Evolutionary conservation across 495 filamentous ascomycete genomes (phyloP).

Genomic region (Hyaloscypha finlandica): DNA sequence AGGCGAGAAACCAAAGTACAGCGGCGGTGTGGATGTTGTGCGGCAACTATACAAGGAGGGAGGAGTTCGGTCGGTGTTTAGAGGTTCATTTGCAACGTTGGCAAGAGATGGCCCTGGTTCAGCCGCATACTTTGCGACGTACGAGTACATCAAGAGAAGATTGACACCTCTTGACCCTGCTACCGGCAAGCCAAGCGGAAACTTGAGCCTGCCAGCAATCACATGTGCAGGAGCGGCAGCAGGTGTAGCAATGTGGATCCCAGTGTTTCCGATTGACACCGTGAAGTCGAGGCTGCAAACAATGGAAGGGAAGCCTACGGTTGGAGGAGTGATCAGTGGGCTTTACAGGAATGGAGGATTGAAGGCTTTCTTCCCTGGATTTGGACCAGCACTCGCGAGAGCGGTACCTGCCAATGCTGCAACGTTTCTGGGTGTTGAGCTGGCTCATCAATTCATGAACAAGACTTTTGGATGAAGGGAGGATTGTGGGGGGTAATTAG

Average conservation of each 20-base stretch:
- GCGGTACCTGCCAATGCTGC: constrained; percentile 93
- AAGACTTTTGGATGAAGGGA: constrained; percentile 56
- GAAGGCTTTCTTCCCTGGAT: constrained; percentile 97
- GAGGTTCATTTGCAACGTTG: constrained; percentile 86
- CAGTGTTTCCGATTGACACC: constrained; percentile 96
- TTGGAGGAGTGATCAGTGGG: constrained; percentile 74
- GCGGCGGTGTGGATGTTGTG: constrained; percentile 88
- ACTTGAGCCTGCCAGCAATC: constrained; percentile 81
- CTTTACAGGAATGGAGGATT: constrained; percentile 78
- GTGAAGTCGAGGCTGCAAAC: constrained; percentile 94
- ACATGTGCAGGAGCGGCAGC: constrained; percentile 84
- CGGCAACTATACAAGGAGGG: constrained; percentile 92
- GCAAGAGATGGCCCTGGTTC: constrained; percentile 91
- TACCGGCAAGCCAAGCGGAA: constrained; percentile 68
- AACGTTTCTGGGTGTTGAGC: constrained; percentile 71
- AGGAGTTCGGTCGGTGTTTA: constrained; percentile 86
- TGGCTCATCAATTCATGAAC: constrained; percentile 81
- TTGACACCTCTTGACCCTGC: constrained; percentile 82
- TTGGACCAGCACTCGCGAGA: constrained; percentile 88
- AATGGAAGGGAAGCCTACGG: constrained; percentile 81
- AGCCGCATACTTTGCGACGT: constrained; percentile 95
- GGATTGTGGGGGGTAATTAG: not conserved
- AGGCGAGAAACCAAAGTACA: constrained; percentile 92
- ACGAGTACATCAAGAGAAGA: constrained; percentile 88
- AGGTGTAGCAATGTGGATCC: constrained; percentile 98